A percentile compares a stretch with the other conserved stretches of the same genome.
Evolutionary conservation across 371 early-diverging fungal genomes (phyloP).

Genomic region (Mucor plumbeus): DNA sequence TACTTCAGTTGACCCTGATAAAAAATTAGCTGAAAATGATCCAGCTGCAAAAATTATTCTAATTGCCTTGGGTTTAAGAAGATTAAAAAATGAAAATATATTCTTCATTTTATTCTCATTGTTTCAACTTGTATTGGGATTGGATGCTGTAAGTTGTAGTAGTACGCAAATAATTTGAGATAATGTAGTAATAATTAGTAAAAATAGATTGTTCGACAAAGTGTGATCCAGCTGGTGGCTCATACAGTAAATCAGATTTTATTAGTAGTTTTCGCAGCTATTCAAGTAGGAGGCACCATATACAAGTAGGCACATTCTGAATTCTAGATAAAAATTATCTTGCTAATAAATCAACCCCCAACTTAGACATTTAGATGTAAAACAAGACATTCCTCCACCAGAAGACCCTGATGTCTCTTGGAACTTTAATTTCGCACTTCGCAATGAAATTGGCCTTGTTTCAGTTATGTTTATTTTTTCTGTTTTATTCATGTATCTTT

Average conservation of each 20-base stretch:
- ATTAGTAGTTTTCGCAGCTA: conserved; percentile 44
- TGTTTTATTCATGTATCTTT: conserved; percentile 34
- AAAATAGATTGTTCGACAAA: conserved; percentile 53
- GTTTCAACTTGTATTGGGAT: conserved; percentile 51
- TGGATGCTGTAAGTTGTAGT: conserved; percentile 49
- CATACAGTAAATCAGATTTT: conserved; percentile 43
- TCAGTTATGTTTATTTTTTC: conserved; percentile 32
- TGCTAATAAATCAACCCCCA: background rate
- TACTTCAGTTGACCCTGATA: conserved; percentile 18
- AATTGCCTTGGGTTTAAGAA: conserved; percentile 28
- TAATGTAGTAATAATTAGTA: background rate
- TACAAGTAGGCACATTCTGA: conserved; percentile 33
- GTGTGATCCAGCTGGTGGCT: conserved; percentile 53
- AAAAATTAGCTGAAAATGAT: conserved; percentile 3
- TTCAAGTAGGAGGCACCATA: conserved; percentile 47
- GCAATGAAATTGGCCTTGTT: conserved; percentile 44
- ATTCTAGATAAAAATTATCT: background rate
- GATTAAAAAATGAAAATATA: conserved; percentile 53
- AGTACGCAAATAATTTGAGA: background rate
- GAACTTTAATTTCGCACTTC: conserved; percentile 35
- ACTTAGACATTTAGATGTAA: conserved; percentile 32
- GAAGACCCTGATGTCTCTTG: conserved; percentile 21
- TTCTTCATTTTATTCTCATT: conserved; percentile 52
- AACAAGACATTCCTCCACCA: conserved; percentile 9
- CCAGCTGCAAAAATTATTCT: conserved; percentile 26